These are phyloP conservation scores for Tympanopsis confertula DNA, from an alignment of 2,329 filamentous ascomycete species.

Conservation along the genomic window DNA sequence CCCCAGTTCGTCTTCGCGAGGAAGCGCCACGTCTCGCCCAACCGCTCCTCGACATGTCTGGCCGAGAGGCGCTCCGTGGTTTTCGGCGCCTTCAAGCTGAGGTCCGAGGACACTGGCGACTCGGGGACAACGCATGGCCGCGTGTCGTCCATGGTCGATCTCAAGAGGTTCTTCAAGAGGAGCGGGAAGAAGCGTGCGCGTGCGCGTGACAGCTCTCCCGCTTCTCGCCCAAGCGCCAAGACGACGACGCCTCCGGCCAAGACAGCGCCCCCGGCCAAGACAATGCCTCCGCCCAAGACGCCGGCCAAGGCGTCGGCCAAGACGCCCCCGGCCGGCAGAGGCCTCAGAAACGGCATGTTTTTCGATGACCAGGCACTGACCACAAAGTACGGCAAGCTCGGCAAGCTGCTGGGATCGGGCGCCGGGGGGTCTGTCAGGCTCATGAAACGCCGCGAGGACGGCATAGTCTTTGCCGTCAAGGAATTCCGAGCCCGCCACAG, in stretches of 20 bases:
- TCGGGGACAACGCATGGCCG: conserved; percentile 32
- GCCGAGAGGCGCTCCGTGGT: conserved; percentile 26
- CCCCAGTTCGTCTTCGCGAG: conserved; percentile 65
- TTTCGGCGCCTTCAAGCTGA: conserved; percentile 17
- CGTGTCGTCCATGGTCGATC: conserved; percentile 79
- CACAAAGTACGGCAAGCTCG: conserved; percentile 90
- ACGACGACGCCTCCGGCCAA: conserved; percentile 58
- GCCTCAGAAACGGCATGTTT: conserved; percentile 84
- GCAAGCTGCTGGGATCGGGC: conserved; percentile 83
- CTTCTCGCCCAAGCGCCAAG: too few relatives aligned
- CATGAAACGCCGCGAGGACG: conserved; percentile 87
- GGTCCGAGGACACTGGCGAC: conserved; percentile 28
- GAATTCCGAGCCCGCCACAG: conserved; percentile 86
- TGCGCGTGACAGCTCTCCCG: too few relatives aligned
- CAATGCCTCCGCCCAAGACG: conserved; percentile 31
- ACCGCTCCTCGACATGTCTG: background rate
- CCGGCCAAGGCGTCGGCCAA: too few relatives aligned
- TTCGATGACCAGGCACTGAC: conserved; percentile 83
- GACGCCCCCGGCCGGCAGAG: too few relatives aligned
- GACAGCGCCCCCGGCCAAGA: conserved; percentile 38
- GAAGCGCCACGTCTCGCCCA: background rate
- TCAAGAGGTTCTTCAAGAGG: conserved; percentile 90
- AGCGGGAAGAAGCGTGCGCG: conserved; percentile 36
- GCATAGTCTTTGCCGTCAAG: conserved; percentile 91
- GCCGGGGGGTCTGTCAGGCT: conserved; percentile 88